Percentiles rank a stretch among this genome's conserved stretches.
These are phyloP conservation scores for Vitrella brassicaformis DNA, from an alignment of 73 alveolate genomes.

Conservation along the genomic window DNA sequence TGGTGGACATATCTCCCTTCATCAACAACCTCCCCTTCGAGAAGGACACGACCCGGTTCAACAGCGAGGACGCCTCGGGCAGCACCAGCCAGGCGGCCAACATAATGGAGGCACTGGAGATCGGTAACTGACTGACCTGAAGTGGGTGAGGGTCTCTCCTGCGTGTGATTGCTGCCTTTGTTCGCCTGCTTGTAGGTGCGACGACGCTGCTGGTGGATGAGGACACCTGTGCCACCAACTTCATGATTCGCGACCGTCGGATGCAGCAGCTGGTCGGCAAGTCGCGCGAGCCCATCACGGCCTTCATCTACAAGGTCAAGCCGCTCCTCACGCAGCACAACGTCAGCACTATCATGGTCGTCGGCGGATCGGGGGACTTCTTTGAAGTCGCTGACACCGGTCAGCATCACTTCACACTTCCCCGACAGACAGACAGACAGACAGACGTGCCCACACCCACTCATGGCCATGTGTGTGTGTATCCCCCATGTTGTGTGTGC, in stretches of 20 bases:
- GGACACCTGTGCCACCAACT: slow-evolving; percentile 36
- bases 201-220: slow-evolving; percentile 8
- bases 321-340: not conserved
- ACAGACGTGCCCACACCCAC: not conserved
- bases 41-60: slow-evolving; percentile 18
- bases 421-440: not conserved
- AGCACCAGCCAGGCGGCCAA: slow-evolving; percentile 14
- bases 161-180: too few species aligned
- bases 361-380: slow-evolving; percentile 26
- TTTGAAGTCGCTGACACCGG: slow-evolving; percentile 24
- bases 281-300: slow-evolving; percentile 27
- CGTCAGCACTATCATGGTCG: slow-evolving; percentile 9
- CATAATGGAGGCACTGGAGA: slow-evolving; percentile 22
- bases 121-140: too few species aligned
- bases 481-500: not conserved
- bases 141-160: too few species aligned
- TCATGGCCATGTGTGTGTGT: not conserved
- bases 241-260: slow-evolving; percentile 3
- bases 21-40: slow-evolving; percentile 3
- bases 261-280: slow-evolving; percentile 6
- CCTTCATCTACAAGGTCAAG: slow-evolving; percentile 7
- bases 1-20: slow-evolving; percentile 22
- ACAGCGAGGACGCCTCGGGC: not conserved
- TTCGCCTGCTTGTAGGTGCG: too few species aligned
- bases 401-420: not conserved